phyloP scores from a whole-genome alignment of 495 filamentous ascomycete genomes.

The Tuber melanosporum region DNA sequence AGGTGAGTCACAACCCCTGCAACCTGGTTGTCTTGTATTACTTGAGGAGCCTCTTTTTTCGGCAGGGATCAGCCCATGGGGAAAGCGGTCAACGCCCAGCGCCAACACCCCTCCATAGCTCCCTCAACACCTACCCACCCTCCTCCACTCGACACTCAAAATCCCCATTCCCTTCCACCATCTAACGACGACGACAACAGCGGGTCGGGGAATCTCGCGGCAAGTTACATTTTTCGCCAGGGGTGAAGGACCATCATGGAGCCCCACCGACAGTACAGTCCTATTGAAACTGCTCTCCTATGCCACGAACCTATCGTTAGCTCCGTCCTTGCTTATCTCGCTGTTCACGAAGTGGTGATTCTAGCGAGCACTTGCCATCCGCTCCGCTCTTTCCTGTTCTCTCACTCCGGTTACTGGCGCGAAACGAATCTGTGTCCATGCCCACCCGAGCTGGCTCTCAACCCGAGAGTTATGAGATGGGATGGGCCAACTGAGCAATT shows the following conservation, averaged over 20 bases:
- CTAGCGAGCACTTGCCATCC: constrained; percentile 5
- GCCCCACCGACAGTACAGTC: background rate
- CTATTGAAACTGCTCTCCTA: constrained; percentile 7
- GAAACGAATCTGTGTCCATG: constrained; percentile 10
- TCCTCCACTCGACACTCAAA: background rate
- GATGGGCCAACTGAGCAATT: background rate
- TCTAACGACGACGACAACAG: background rate
- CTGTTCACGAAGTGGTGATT: constrained; percentile 8
- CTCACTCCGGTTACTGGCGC: constrained; percentile 8
- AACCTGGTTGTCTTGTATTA: background rate
- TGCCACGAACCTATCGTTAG: constrained; percentile 8
- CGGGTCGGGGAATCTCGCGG: background rate
- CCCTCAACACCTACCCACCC: background rate
- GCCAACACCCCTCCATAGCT: background rate
- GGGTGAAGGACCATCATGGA: background rate
- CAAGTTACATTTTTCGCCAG: background rate
- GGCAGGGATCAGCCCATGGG: background rate
- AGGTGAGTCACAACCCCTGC: background rate
- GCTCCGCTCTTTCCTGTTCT: constrained; percentile 19
- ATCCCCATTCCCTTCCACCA: background rate
- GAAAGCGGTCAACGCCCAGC: background rate
- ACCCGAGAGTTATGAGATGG: constrained; percentile 5
- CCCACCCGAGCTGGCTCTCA: constrained; percentile 6
- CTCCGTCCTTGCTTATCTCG: constrained; percentile 11
- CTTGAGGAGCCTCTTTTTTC: background rate